phyloP scores from a whole-genome alignment of 208 protist genomes.

The Herpetomonas tarakana region DNA sequence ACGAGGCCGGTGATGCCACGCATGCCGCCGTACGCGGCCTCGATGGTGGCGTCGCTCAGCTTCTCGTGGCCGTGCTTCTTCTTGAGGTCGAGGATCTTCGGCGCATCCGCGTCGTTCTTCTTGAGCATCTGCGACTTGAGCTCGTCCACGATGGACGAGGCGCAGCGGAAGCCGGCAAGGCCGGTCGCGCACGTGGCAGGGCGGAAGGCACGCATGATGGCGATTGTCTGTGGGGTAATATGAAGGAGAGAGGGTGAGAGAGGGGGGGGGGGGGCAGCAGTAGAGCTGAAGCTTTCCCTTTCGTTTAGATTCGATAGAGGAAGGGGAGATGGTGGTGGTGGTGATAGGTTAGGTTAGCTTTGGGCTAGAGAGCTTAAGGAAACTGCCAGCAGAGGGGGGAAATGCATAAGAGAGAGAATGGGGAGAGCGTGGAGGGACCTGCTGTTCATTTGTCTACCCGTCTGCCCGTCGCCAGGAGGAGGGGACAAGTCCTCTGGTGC shows the following conservation, averaged over 20 bases:
- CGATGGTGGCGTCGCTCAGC: constrained; percentile 89
- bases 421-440: no score
- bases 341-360: no score
- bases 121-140: constrained; percentile 45
- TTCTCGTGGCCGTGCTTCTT: constrained; percentile 74
- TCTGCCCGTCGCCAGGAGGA: no score
- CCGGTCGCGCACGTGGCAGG: constrained; percentile 7
- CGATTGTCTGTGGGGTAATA: background rate
- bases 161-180: constrained; percentile 19
- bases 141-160: constrained; percentile 37
- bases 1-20: constrained; percentile 94
- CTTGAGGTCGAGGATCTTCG: constrained; percentile 84
- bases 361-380: no score
- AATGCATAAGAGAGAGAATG: constrained; percentile 6
- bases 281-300: background rate
- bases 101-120: constrained; percentile 31
- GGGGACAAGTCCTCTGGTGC: no score
- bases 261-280: background rate
- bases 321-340: background rate
- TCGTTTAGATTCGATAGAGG: background rate
- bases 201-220: constrained; percentile 39
- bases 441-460: no score
- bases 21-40: constrained; percentile 94
- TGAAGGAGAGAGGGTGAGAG: constrained; percentile 1
- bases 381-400: no score